These are phyloP conservation scores for Backusella morwellensis DNA, from an alignment of 192 early-diverging fungal species.

Conservation along the genomic window DNA sequence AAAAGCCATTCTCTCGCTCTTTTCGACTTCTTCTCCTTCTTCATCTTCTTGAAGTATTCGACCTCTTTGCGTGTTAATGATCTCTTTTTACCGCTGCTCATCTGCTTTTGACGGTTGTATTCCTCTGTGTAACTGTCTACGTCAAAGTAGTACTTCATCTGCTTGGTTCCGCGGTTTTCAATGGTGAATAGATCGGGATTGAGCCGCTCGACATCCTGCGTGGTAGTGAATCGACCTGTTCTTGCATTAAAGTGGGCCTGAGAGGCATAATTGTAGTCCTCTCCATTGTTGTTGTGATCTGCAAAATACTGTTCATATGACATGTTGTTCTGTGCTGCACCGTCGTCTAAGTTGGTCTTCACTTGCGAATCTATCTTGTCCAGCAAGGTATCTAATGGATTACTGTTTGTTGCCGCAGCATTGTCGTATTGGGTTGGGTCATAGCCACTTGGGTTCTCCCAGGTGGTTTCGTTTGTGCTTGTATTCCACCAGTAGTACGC, in stretches of 20 bases:
- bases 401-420: background rate
- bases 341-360: slow-evolving; percentile 28
- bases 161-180: slow-evolving; percentile 39
- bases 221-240: slow-evolving; percentile 37
- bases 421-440: background rate
- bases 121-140: slow-evolving; percentile 36
- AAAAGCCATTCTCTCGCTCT: slow-evolving; percentile 37
- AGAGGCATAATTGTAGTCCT: slow-evolving; percentile 8
- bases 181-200: slow-evolving; percentile 39
- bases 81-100: slow-evolving; percentile 11
- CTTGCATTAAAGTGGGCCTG: slow-evolving; percentile 42
- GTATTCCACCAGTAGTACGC: slow-evolving; percentile 55
- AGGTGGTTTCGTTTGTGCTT: slow-evolving; percentile 49
- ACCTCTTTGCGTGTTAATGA: slow-evolving; percentile 34
- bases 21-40: slow-evolving; percentile 42
- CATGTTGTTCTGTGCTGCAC: background rate
- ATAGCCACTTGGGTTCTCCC: slow-evolving; percentile 34
- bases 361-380: slow-evolving; percentile 46
- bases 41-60: slow-evolving; percentile 36
- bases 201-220: slow-evolving; percentile 23
- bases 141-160: slow-evolving; percentile 45
- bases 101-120: slow-evolving; percentile 15
- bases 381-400: slow-evolving; percentile 40
- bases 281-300: background rate
- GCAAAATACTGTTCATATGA: background rate